These are phyloP conservation scores for Aspergillus eucalypticola DNA, from an alignment of 2,329 filamentous ascomycete genomes.

Conservation along the genomic window DNA sequence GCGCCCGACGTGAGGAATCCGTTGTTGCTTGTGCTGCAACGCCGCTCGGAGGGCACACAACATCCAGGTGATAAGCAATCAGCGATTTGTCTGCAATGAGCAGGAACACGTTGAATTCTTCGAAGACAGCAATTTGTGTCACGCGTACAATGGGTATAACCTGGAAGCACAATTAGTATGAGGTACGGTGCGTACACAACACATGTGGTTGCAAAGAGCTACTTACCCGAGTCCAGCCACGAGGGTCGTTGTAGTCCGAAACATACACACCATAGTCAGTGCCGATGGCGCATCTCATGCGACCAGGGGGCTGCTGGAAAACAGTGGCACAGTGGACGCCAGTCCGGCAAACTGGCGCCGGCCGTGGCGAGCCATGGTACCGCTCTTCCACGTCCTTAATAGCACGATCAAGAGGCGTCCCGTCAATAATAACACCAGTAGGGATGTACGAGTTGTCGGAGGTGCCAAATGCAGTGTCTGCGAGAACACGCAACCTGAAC, in stretches of 20 bases:
- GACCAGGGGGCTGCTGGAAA: conserved; percentile 78
- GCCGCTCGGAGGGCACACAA: conserved; percentile 63
- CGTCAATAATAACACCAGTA: conserved; percentile 76
- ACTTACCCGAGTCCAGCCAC: conserved; percentile 85
- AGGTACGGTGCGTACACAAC: background rate
- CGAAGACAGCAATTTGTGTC: conserved; percentile 89
- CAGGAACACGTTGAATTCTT: conserved; percentile 91
- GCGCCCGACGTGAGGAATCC: conserved; percentile 79
- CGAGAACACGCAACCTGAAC: conserved; percentile 86
- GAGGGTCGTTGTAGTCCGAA: conserved; percentile 81
- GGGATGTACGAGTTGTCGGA: conserved; percentile 54
- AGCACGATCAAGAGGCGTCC: conserved; percentile 87
- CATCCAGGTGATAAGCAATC: conserved; percentile 90
- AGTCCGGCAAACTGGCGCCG: conserved; percentile 78
- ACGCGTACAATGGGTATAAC: conserved; percentile 75
- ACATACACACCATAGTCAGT: conserved; percentile 94
- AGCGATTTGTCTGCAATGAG: conserved; percentile 88
- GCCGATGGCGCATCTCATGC: conserved; percentile 86
- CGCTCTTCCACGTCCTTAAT: conserved; percentile 83
- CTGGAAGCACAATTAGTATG: conserved; percentile 46
- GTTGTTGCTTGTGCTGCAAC: conserved; percentile 54
- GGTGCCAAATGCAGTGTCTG: conserved; percentile 76
- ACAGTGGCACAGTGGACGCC: conserved; percentile 90
- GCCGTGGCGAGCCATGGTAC: conserved; percentile 62
- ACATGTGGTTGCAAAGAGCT: background rate